Base-by-base conservation (phyloP, 202 grass and related monocot species). In the Digitaria exilis region DNA sequence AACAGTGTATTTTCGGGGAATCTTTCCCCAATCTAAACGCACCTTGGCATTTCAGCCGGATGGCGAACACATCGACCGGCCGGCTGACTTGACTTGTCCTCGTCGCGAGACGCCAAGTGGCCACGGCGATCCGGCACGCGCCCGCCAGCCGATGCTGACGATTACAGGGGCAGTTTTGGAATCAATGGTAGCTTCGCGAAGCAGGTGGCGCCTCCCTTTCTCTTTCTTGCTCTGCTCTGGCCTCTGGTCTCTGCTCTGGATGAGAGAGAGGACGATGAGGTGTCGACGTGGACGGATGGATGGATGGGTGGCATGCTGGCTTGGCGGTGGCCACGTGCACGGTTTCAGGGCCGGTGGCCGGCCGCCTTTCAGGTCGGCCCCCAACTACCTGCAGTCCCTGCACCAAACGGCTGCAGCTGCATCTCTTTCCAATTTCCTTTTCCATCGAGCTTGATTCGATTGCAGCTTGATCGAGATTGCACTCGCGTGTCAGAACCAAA, bases 131-230 rank as follows among this genome's bases (percentile, higher is more conserved):
- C 31, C 8, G 12, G 13, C 43, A 15, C 49, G 17, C 15, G 44
- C 12, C 29, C 19, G 35, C 48, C 64, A 13, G 79, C 29, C 8
- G 51, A 61, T 6, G 58, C 81, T 68, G 72, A 44, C 26, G 37
- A 31, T 18, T 22, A 3, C 31, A 12, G 25, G 76, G 84, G 76
- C 48, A 80, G 22, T 80, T 80, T 64, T 7, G 76, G 84, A 66
- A 80, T 0, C 14, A 2, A 45, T 3, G 35, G 67, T 80, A 73
- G 32, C 57, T 80, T 80, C 76, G 9, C 24, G 68, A 73, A 56
- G 6, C 4, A 28, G 24, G 56, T 12, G 66, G 39, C 6, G 21
- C 39, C 21, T 9, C 58, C 5, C 31, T 63, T 31, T 37, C 2
- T 32, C 13, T 61, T 28, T 28, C 56, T 59, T 59, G 0, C 4